Conservation (phyloP, 768 basidiomycete genomes). For the Suillus decipiens region DNA sequence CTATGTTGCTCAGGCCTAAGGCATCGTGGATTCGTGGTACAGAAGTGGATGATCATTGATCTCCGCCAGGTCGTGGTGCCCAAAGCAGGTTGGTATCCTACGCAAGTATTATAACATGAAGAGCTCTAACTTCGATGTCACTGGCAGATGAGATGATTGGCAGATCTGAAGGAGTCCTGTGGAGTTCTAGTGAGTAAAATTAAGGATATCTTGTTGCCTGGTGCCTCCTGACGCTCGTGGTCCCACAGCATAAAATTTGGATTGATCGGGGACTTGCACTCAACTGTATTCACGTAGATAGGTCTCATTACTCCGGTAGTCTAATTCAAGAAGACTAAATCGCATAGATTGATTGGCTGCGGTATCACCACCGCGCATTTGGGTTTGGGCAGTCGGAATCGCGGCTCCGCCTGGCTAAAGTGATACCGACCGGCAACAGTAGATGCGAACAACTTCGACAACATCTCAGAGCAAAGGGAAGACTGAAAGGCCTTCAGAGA, state of each 20-base stretch:
- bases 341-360: slow-evolving; percentile 1
- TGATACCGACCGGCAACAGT: not conserved
- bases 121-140: not conserved
- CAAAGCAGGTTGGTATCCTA: not conserved
- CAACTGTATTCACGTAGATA: not conserved
- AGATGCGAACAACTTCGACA: not conserved
- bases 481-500: not conserved
- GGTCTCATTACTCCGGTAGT: not conserved
- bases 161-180: not conserved
- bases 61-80: not conserved
- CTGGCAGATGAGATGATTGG: not conserved
- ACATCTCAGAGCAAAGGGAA: not conserved
- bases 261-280: not conserved
- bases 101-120: not conserved
- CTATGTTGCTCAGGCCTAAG: not conserved
- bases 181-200: not conserved
- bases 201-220: not conserved
- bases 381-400: not conserved
- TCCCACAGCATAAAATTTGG: not conserved
- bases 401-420: not conserved
- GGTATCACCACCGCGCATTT: not conserved
- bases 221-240: not conserved
- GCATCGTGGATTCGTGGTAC: not conserved
- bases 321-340: not conserved
- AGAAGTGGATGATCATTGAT: slow-evolving; percentile 1